These are phyloP conservation scores for Quercus alba DNA, from an alignment of 306 rosid genomes.

Conservation along the genomic window DNA sequence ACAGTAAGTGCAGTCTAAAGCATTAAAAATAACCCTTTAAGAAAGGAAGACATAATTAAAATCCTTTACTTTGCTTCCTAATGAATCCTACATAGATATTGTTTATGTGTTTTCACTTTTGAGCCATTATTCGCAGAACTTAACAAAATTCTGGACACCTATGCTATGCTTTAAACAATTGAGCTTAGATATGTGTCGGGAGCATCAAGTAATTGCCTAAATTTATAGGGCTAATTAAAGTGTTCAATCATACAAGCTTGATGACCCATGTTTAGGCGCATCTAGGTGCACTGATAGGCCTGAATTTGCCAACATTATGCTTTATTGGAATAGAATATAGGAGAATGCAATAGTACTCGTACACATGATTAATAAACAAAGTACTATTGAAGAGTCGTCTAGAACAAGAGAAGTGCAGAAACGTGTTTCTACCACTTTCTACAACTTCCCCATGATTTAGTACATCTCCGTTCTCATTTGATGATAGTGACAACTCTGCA, in stretches of 20 bases:
- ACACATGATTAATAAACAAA: background rate
- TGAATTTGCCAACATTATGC: background rate
- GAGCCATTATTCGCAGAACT: no score
- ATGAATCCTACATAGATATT: background rate
- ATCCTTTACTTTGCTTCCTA: no score
- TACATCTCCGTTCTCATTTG: no score
- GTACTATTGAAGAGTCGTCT: background rate
- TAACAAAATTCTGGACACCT: no score
- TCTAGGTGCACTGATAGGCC: background rate
- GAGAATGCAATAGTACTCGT: background rate
- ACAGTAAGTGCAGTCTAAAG: no score
- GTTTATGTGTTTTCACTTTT: background rate
- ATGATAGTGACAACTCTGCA: no score
- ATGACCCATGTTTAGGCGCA: background rate
- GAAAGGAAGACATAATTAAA: no score
- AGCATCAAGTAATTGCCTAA: background rate
- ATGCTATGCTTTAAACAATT: background rate
- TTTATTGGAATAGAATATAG: background rate
- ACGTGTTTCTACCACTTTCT: background rate
- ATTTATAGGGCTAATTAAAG: background rate
- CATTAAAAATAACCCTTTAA: no score
- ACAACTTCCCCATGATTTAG: no score
- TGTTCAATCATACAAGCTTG: background rate
- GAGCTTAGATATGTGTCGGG: background rate
- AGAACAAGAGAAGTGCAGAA: background rate